Conservation (phyloP, 1,284 basidiomycete genomes). For the Phellinidium pouzarii region DNA sequence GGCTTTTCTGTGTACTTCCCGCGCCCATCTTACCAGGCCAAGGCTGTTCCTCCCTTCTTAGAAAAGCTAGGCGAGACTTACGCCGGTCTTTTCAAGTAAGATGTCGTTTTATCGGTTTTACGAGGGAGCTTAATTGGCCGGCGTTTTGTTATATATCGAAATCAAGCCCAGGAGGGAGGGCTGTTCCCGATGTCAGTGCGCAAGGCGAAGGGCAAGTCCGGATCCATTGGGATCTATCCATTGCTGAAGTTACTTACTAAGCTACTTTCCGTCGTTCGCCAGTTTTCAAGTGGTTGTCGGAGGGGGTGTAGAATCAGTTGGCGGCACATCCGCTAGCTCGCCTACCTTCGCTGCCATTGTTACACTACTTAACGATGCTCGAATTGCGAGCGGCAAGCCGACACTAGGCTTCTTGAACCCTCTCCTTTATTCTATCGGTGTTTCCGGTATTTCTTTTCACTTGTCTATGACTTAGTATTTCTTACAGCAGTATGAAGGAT, state of each 20-base stretch:
- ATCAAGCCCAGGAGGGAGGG: constrained; percentile 28
- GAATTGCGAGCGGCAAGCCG: constrained; percentile 26
- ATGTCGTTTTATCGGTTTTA: neutral
- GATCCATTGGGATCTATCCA: neutral
- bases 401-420: constrained; percentile 35
- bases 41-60: constrained; percentile 32
- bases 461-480: neutral
- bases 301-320: constrained; percentile 21
- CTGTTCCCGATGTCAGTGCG: constrained; percentile 34
- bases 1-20: constrained; percentile 45
- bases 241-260: neutral
- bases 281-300: constrained; percentile 23
- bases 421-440: constrained; percentile 28
- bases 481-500: constrained; percentile 5
- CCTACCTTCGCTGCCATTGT: constrained; percentile 32
- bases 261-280: neutral
- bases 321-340: constrained; percentile 32
- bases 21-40: constrained; percentile 35
- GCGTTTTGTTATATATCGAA: neutral
- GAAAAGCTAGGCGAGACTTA: constrained; percentile 25
- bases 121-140: neutral
- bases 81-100: constrained; percentile 25
- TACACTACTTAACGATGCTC: constrained; percentile 33
- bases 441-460: constrained; percentile 8
- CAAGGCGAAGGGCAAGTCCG: constrained; percentile 26